Evolutionary conservation across 2,329 filamentous ascomycete genomes (phyloP), one percentile per base, ranked within the genome.

Genomic region (Ophiocordyceps unilateralis): DNA sequence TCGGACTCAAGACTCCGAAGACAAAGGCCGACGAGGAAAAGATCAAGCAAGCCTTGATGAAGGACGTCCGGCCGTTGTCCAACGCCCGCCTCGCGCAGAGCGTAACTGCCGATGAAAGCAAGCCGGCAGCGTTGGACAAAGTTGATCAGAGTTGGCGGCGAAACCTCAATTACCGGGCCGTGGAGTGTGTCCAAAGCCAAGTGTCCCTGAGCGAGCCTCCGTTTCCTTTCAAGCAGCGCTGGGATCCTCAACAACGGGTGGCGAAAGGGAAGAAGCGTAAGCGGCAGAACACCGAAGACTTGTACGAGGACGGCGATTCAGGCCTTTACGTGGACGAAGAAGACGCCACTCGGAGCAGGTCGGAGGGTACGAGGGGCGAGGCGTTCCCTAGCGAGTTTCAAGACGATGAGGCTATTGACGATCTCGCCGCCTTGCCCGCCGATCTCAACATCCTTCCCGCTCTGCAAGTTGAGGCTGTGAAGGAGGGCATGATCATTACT

Each of bases 151-250:
- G 74, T 20, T 95, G 88, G 88, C 75, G 75, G 50, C 64, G 74
- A 5, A 85, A 78, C 50, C 79, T 95, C 46, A 71, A 66, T 11
- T 76, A 93, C 47, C 72, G 74, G 21, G 88, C 85, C 20, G 83
- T 93, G 1, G 89, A 96, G 58, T 95, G 88, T 59, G 76, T 78
- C 47, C 70, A 83, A n/a, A 72, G 83, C 24, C 72, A 69, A 5
- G 63, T 85, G 34, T 64, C 72, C 26, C 66, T 93, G 39, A 82
- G 74, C 43, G 72, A 83, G 28, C 88, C 89, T 0, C 84, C 88
- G 0, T 95, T 93, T 54, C 88, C 88, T 0, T 95, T 95, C 58
- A 68, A 83, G 15, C 87, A 95, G 58, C 74, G 83, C 40, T 95
- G 88, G 89, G 85, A 93, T 58, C 72, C 75, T 4, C 80, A 86